Conservation (phyloP, 78 protist species). For the Fonticula alba region DNA sequence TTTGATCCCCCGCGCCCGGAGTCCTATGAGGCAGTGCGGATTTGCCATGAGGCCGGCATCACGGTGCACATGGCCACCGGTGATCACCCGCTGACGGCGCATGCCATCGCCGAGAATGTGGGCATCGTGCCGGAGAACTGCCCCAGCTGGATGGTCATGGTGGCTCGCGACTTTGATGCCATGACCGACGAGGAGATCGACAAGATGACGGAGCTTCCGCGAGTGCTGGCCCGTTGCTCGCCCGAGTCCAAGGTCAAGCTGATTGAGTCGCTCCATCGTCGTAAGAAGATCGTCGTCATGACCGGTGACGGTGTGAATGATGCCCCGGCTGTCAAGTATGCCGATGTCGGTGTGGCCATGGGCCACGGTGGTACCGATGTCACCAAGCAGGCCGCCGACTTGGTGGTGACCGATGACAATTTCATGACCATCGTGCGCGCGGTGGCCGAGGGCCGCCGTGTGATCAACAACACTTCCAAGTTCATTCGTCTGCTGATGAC, state of each 20-base stretch:
- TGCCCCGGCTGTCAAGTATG: constrained; percentile 12
- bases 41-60: constrained; percentile 28
- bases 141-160: background rate
- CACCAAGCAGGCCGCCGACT: constrained; percentile 22
- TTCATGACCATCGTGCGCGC: constrained; percentile 12
- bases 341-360: constrained; percentile 33
- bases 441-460: constrained; percentile 29
- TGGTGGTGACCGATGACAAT: constrained; percentile 17
- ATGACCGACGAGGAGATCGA: constrained; percentile 2
- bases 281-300: constrained; percentile 9
- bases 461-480: constrained; percentile 21
- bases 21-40: constrained; percentile 5
- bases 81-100: constrained; percentile 32
- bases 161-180: constrained; percentile 2
- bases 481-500: background rate
- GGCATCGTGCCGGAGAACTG: constrained; percentile 13
- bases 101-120: constrained; percentile 16
- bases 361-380: constrained; percentile 27
- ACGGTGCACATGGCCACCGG: constrained; percentile 47
- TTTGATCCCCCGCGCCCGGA: constrained; percentile 33
- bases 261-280: background rate
- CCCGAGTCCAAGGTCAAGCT: constrained; percentile 5
- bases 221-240: constrained; percentile 22
- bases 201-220: constrained; percentile 1
- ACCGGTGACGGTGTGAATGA: constrained; percentile 32